Conservation (phyloP, 163 green algal genomes). For the Scenedesmus sp. region DNA sequence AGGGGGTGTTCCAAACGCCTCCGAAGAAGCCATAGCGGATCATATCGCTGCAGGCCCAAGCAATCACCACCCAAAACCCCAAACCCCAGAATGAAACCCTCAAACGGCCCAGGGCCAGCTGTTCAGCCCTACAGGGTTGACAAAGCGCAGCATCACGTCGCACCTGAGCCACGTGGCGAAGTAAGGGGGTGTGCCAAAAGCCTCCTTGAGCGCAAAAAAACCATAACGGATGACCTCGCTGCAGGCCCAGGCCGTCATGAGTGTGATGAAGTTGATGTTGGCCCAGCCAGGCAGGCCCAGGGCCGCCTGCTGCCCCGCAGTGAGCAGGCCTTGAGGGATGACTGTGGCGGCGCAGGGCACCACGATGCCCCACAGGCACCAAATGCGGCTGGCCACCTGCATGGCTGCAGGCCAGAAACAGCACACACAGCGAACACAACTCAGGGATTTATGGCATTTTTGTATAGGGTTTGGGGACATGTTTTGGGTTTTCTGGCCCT, state of each 20-base stretch:
- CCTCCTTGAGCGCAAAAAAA: slow-evolving; percentile 92
- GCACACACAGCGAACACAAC: too few relatives aligned
- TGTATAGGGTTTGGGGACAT: too few relatives aligned
- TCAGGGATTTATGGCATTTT: too few relatives aligned
- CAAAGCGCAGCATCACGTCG: not conserved
- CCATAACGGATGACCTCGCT: slow-evolving; percentile 94
- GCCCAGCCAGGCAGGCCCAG: slow-evolving; percentile 42
- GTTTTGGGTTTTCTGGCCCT: not conserved
- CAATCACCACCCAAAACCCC: slow-evolving; percentile 62
- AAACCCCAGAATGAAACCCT: too few relatives aligned
- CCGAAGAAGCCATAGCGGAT: slow-evolving; percentile 95
- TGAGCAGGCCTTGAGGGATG: slow-evolving; percentile 38
- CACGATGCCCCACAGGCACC: slow-evolving; percentile 85
- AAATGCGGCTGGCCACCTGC: slow-evolving; percentile 86
- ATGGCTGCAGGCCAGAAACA: slow-evolving; percentile 62
- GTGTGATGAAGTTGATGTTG: slow-evolving; percentile 71
- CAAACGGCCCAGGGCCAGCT: too few relatives aligned
- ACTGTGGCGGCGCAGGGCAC: slow-evolving; percentile 57
- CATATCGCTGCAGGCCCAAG: slow-evolving; percentile 91
- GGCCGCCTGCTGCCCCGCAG: not conserved
- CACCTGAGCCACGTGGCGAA: slow-evolving; percentile 57
- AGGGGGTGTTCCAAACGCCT: slow-evolving; percentile 69
- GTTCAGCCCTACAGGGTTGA: not conserved
- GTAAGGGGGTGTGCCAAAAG: slow-evolving; percentile 72
- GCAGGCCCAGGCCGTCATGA: slow-evolving; percentile 89